phyloP scores from a whole-genome alignment of 2,329 filamentous ascomycete genomes.

The Penicillium sp. region DNA sequence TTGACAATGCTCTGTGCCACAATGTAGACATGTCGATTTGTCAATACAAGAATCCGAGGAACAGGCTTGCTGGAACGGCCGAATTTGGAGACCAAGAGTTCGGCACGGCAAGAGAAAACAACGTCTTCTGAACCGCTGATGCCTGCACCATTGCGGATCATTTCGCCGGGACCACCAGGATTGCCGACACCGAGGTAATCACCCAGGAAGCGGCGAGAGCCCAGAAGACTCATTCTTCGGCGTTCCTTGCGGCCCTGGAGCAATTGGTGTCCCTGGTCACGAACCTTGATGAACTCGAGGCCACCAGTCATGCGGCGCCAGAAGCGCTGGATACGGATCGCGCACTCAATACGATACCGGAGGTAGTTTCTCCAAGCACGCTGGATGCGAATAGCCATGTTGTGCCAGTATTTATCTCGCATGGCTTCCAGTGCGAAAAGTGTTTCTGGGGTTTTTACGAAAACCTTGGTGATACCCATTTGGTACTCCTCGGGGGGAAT shows the following conservation, averaged over 20 bases:
- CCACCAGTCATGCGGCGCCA: conserved; percentile 93
- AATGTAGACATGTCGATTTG: conserved; percentile 82
- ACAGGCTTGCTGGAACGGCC: conserved; percentile 93
- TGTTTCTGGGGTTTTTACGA: conserved; percentile 97
- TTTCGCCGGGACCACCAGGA: conserved; percentile 71
- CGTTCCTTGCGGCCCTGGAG: conserved; percentile 86
- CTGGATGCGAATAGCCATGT: conserved; percentile 98
- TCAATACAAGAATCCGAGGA: conserved; percentile 80
- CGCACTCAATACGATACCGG: conserved; percentile 86
- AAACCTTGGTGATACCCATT: conserved; percentile 93
- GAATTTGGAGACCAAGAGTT: conserved; percentile 89
- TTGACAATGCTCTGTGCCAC: conserved; percentile 81
- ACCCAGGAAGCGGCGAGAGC: conserved; percentile 87
- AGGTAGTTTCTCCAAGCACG: conserved; percentile 96
- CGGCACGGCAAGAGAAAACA: conserved; percentile 87
- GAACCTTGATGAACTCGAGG: conserved; percentile 80
- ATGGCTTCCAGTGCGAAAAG: conserved; percentile 96
- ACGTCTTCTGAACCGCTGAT: conserved; percentile 67
- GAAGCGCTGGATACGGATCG: conserved; percentile 89
- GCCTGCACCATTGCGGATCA: conserved; percentile 72
- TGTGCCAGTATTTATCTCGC: conserved; percentile 98
- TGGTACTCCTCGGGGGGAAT: conserved; percentile 96
- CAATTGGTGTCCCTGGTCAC: conserved; percentile 82
- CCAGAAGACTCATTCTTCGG: conserved; percentile 83
- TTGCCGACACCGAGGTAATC: conserved; percentile 92